Conservation (phyloP, 108 stramenopile species). For the Cyclotella baltica region DNA sequence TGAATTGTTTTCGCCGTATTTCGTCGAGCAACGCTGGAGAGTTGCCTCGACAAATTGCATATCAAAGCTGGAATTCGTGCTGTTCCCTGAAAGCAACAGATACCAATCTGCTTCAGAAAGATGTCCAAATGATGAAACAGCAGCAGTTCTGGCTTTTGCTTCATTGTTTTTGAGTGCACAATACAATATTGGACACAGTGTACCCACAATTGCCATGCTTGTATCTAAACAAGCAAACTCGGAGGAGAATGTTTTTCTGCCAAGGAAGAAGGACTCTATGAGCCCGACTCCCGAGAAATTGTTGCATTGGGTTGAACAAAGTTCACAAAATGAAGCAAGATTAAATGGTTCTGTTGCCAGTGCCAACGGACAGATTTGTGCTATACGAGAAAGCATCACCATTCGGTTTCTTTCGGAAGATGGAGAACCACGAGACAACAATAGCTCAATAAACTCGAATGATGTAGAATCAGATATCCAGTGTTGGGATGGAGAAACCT, state of each 20-base stretch:
- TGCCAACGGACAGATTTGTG: constrained; percentile 38
- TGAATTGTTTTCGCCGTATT: constrained; percentile 41
- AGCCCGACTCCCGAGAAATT: constrained; percentile 37
- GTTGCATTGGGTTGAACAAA: constrained; percentile 31
- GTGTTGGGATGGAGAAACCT: constrained; percentile 24
- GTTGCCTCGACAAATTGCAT: constrained; percentile 40
- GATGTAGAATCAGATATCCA: constrained; percentile 44
- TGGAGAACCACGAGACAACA: constrained; percentile 30
- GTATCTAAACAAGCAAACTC: constrained; percentile 24
- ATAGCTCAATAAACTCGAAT: constrained; percentile 47
- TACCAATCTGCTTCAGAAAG: constrained; percentile 63
- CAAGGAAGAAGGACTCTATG: constrained; percentile 47
- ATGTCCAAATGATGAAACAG: constrained; percentile 50
- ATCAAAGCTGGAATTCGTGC: constrained; percentile 11
- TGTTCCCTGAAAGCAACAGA: constrained; percentile 21
- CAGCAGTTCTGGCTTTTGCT: constrained; percentile 35
- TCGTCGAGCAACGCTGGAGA: constrained; percentile 46
- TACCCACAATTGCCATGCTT: constrained; percentile 31
- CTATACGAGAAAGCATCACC: constrained; percentile 31
- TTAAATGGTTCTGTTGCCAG: constrained; percentile 51
- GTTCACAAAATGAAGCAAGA: constrained; percentile 50
- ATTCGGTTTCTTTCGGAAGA: constrained; percentile 21
- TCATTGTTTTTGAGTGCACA: constrained; percentile 32
- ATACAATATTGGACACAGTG: constrained; percentile 41
- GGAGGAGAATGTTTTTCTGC: constrained; percentile 23